Conservation (phyloP, 2,329 filamentous ascomycete genomes). For the Dothidotthia symphoricarpi region DNA sequence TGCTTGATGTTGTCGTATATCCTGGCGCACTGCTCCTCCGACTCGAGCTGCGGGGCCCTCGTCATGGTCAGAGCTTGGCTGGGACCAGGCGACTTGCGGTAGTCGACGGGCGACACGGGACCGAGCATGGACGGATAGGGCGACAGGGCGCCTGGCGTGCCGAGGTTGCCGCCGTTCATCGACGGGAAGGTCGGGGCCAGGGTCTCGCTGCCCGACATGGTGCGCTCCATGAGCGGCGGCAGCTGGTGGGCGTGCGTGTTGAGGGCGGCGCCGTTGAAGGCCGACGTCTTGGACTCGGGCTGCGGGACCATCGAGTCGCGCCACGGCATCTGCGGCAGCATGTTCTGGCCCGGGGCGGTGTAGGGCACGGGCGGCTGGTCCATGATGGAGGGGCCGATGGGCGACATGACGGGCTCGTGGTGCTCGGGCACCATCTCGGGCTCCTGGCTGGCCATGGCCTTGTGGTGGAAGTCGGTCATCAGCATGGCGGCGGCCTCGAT, state of each 20-base stretch:
- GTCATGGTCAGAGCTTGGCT: conserved; percentile 63
- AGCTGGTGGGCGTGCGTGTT: conserved; percentile 63
- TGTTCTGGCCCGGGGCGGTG: conserved; percentile 66
- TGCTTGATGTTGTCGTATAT: conserved; percentile 84
- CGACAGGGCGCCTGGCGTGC: conserved; percentile 71
- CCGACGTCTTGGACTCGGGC: conserved; percentile 62
- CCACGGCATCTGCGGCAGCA: conserved; percentile 86
- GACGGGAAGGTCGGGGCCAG: conserved; percentile 66
- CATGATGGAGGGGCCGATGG: conserved; percentile 69
- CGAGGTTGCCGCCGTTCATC: conserved; percentile 68
- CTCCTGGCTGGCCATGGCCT: conserved; percentile 75
- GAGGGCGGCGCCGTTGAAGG: conserved; percentile 59
- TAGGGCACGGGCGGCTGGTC: conserved; percentile 76
- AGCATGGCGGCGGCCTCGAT: conserved; percentile 98
- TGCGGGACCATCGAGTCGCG: conserved; percentile 83
- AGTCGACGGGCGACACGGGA: conserved; percentile 67
- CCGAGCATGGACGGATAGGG: conserved; percentile 68
- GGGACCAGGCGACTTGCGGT: conserved; percentile 67
- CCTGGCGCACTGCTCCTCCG: conserved; percentile 79
- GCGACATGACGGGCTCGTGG: conserved; percentile 68
- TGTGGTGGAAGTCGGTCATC: conserved; percentile 97
- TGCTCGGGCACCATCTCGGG: conserved; percentile 53
- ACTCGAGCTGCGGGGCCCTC: conserved; percentile 75
- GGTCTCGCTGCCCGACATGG: conserved; percentile 57
- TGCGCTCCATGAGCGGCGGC: conserved; percentile 67